Conservation (phyloP, 1,139 yeast genomes). For the Debaryomyces singareniensis region DNA sequence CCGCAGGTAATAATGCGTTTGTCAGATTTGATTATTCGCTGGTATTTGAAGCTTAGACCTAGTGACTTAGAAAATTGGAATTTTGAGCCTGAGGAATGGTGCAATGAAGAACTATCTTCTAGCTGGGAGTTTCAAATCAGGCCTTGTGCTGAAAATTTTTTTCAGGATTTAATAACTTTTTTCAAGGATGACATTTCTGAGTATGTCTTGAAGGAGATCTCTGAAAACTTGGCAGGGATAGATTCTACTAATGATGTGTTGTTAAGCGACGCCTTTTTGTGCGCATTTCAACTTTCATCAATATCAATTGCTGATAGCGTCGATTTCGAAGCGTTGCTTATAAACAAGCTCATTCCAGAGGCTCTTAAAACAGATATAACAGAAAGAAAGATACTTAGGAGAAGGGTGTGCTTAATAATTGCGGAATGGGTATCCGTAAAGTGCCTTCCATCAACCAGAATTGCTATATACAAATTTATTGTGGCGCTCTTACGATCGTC, state of each 20-base stretch:
- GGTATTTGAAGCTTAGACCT: conserved; percentile 70
- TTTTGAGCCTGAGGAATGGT: conserved; percentile 89
- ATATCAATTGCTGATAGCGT: conserved; percentile 57
- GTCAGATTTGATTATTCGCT: conserved; percentile 59
- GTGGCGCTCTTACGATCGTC: conserved; percentile 35
- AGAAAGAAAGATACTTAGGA: conserved; percentile 58
- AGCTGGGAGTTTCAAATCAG: conserved; percentile 83
- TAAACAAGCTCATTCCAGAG: conserved; percentile 61
- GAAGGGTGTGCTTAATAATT: conserved; percentile 72
- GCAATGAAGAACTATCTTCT: conserved; percentile 68
- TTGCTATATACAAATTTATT: conserved; percentile 55
- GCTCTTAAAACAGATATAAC: conserved; percentile 39
- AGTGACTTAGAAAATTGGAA: conserved; percentile 77
- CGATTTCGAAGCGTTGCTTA: conserved; percentile 56
- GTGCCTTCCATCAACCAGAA: conserved; percentile 52
- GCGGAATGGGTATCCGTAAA: conserved; percentile 76
- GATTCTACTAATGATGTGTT: conserved; percentile 46
- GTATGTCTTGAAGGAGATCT: conserved; percentile 58
- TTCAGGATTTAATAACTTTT: conserved; percentile 62
- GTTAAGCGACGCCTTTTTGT: conserved; percentile 71
- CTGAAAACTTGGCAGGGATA: conserved; percentile 36
- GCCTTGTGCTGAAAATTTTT: conserved; percentile 84
- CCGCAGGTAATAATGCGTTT: conserved; percentile 49
- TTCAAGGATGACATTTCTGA: conserved; percentile 60
- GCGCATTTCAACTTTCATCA: conserved; percentile 77